These are phyloP conservation scores for Amylocarpus encephaloides DNA, from an alignment of 2,329 filamentous ascomycete species.

Conservation along the genomic window DNA sequence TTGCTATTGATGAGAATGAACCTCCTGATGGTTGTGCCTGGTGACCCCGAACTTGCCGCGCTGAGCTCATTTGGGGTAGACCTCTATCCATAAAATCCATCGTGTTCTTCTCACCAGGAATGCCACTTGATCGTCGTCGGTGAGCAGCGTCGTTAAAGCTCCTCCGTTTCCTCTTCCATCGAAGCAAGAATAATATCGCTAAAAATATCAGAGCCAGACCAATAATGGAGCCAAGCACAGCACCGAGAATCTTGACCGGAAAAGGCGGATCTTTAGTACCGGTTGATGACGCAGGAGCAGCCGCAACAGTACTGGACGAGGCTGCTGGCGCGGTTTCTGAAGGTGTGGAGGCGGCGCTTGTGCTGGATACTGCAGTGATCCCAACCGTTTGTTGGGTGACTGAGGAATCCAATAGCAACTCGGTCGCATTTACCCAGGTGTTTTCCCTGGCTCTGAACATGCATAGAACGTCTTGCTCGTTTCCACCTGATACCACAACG, in stretches of 20 bases:
- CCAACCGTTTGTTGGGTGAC: constrained; percentile 8
- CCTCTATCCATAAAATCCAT: constrained; percentile 42
- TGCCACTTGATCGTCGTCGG: constrained; percentile 37
- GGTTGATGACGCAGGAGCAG: constrained; percentile 15
- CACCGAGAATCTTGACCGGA: constrained; percentile 64
- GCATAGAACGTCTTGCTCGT: constrained; percentile 52
- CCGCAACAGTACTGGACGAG: constrained; percentile 24
- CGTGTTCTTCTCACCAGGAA: constrained; percentile 52
- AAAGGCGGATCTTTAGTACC: constrained; percentile 32
- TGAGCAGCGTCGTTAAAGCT: constrained; percentile 43
- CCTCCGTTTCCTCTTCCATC: constrained; percentile 52
- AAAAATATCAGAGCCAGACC: constrained; percentile 50
- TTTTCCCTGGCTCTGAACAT: constrained; percentile 75
- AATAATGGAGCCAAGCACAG: constrained; percentile 74
- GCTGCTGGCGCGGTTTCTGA: constrained; percentile 12
- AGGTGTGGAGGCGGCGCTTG: constrained; percentile 18
- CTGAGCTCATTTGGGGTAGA: constrained; percentile 32
- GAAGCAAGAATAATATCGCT: constrained; percentile 60
- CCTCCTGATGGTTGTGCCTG: constrained; percentile 46
- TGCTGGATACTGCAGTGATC: constrained; percentile 13
- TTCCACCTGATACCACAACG: constrained; percentile 75
- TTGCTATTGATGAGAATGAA: constrained; percentile 59
- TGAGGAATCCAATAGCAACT: constrained; percentile 18
- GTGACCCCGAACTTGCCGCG: constrained; percentile 40
- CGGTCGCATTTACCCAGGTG: constrained; percentile 67